Base-by-base conservation (phyloP, 495 filamentous ascomycete genomes). In the Pseudevernia furfuracea region DNA sequence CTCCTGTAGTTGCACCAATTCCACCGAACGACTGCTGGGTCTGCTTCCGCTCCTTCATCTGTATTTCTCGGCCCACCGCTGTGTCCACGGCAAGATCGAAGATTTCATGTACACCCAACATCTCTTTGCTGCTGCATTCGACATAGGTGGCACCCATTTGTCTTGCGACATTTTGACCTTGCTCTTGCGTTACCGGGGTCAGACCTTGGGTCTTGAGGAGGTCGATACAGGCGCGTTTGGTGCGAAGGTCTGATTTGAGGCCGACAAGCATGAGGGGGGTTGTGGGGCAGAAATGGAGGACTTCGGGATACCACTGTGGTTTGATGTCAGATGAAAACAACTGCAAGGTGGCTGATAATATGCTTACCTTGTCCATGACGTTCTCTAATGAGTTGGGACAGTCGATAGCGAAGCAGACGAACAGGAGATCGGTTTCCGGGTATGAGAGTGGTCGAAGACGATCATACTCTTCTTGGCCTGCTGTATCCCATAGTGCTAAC, bases 341-440 rank as follows among this genome's bases (percentile, higher is more conserved):
- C 37, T 46, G 59, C 11, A 48, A 46, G 19, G 28, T 34, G 38
- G 17, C 30, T 6, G 48, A 32, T 44, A 21, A 21, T 46, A 2
- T 41, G 71, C 80, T 62, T 74, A 96, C 94, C 87, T 98, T 98
- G 79, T 98, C 94, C 80, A 97, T 88, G 61, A 98, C 94, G 72
- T 98, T 98, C 69, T 98, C 94, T 56, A 98, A 78, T 12, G 94
- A 97, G 72, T 96, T 96, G 23, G 94, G 94, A 75, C 95, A 98
- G 79, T 98, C 94, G 67, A 98, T 95, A 63, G 95, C 95, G 78
- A 98, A 98, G 81, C 94, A 98, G 69, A 98, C 94, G 74, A 98
- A 97, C 48, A 97, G 82, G 21, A 98, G 85, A 74, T 98, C 95
- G 28, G 94, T 98, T 76, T 97, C 94, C 3, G 94, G 94, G 74